phyloP scores from a whole-genome alignment of 129 eudicot species.

The Chrysanthemum lavandulifolium region DNA sequence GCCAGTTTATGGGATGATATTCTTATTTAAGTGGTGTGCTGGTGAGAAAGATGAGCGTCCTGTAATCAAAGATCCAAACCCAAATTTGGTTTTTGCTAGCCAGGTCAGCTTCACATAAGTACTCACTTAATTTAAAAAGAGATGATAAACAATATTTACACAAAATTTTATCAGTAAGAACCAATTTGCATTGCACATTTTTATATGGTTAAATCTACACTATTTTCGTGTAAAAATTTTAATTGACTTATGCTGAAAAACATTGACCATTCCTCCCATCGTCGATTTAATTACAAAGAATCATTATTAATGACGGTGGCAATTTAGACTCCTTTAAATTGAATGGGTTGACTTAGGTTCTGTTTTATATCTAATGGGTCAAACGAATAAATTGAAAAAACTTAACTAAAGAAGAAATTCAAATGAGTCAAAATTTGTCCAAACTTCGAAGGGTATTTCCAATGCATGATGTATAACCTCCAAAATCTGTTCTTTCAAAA shows the following conservation, averaged over 20 bases:
- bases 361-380: too few relatives aligned
- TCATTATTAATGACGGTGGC: not conserved
- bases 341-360: too few relatives aligned
- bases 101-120: slow-evolving; percentile 53
- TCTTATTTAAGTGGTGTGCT: slow-evolving; percentile 94
- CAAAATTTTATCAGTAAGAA: not conserved
- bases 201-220: not conserved
- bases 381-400: too few relatives aligned
- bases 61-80: slow-evolving; percentile 88
- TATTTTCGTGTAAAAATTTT: not conserved
- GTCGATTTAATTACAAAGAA: not conserved
- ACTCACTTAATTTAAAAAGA: not conserved
- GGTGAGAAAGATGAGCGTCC: slow-evolving; percentile 98
- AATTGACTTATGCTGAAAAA: not conserved
- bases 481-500: too few relatives aligned
- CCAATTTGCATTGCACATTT: not conserved
- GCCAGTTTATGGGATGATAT: slow-evolving; percentile 90
- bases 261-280: not conserved
- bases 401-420: too few relatives aligned
- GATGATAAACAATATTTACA: slow-evolving; percentile 2
- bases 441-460: too few relatives aligned
- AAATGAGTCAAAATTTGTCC: not conserved
- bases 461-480: too few relatives aligned
- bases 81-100: slow-evolving; percentile 87
- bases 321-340: not conserved